A percentile compares a stretch with the other conserved stretches of the same genome.
Evolutionary conservation across 345 rosid species (phyloP).

Genomic region (Populus davidiana): DNA sequence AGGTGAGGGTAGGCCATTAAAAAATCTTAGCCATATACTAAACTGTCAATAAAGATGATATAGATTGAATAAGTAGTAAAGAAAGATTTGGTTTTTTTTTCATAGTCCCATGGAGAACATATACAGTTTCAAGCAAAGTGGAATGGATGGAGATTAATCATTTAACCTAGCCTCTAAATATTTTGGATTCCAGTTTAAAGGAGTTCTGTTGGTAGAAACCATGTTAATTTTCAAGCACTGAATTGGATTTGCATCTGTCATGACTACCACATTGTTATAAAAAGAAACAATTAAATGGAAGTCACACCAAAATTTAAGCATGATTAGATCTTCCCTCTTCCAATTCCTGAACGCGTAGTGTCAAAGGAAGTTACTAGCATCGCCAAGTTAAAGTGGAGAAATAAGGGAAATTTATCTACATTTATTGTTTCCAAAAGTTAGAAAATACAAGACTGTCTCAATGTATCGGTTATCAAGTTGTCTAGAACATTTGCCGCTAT

Average conservation of each 20-base stretch:
- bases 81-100: too few species aligned
- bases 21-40: too few species aligned
- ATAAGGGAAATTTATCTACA: conserved; percentile 14
- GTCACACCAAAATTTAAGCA: background rate
- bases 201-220: background rate
- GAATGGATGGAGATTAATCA: background rate
- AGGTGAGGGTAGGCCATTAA: too few species aligned
- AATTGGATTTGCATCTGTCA: background rate
- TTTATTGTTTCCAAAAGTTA: conserved; percentile 25
- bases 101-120: background rate
- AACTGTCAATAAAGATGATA: too few species aligned
- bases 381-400: background rate
- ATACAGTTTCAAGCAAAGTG: background rate
- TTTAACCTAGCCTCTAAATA: background rate
- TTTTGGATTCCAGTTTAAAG: background rate
- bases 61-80: too few species aligned
- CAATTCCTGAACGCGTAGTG: background rate
- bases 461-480: conserved; percentile 13
- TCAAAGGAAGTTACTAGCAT: background rate
- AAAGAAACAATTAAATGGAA: background rate
- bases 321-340: background rate
- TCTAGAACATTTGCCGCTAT: conserved; percentile 16
- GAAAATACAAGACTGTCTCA: conserved; percentile 30
- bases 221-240: background rate
- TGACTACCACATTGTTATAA: background rate